Percentiles rank a stretch among this genome's conserved stretches.
phyloP scores from a whole-genome alignment of 352 stramenopile genomes.

The Pythium periplocum region DNA sequence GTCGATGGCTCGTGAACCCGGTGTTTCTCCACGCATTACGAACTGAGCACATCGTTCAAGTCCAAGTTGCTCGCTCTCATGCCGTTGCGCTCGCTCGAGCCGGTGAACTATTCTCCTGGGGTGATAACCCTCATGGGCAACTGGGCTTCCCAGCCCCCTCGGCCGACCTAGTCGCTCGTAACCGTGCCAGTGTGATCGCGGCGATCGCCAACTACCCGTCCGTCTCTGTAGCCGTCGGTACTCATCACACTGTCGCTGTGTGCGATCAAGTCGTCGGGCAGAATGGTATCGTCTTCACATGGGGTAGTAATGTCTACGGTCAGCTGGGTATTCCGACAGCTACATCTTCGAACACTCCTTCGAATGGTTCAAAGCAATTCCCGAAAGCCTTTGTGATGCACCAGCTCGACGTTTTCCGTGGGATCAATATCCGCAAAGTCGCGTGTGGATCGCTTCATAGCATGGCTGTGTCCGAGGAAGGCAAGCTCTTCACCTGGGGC shows the following conservation, averaged over 20 bases:
- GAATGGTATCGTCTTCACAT: slow-evolving; percentile 61
- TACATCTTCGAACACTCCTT: background rate
- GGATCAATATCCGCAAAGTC: slow-evolving; percentile 64
- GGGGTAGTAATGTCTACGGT: slow-evolving; percentile 69
- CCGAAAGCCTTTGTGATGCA: slow-evolving; percentile 54
- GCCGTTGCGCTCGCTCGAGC: slow-evolving; percentile 70
- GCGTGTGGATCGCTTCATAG: slow-evolving; percentile 90
- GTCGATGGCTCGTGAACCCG: slow-evolving; percentile 64
- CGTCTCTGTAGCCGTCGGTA: slow-evolving; percentile 48
- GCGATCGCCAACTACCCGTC: slow-evolving; percentile 56
- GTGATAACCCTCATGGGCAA: slow-evolving; percentile 89
- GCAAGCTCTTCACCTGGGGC: slow-evolving; percentile 92
- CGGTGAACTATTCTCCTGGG: slow-evolving; percentile 93
- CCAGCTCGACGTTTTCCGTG: slow-evolving; percentile 41
- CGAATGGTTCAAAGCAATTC: slow-evolving; percentile 18
- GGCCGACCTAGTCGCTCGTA: slow-evolving; percentile 42
- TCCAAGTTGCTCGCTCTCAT: slow-evolving; percentile 48
- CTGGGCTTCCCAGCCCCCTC: slow-evolving; percentile 45
- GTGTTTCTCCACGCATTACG: slow-evolving; percentile 62
- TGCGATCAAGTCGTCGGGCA: slow-evolving; percentile 64
- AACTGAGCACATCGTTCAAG: slow-evolving; percentile 46
- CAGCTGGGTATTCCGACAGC: slow-evolving; percentile 40
- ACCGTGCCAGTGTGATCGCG: slow-evolving; percentile 45
- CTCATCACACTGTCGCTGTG: slow-evolving; percentile 57
- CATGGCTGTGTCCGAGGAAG: slow-evolving; percentile 78